Evolutionary conservation across 2,329 filamentous ascomycete species (phyloP), one percentile per base, ranked within the genome.

Genomic region (Scleromitrula shiraiana): DNA sequence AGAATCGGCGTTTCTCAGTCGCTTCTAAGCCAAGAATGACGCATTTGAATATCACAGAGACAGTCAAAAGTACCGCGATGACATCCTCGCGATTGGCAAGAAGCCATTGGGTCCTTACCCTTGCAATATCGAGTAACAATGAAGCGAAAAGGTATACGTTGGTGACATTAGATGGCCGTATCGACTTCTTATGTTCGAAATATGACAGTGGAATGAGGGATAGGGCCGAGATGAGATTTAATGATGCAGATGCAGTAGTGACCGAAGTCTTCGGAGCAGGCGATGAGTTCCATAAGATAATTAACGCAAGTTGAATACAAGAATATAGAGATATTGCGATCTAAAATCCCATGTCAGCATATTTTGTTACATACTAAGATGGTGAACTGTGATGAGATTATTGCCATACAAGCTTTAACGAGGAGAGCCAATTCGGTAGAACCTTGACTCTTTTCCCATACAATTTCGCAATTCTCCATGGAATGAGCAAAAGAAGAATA

Each of bases 21-120:
- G 51, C 50, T 45, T 62, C 60, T 2, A 60, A 36, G 7, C 57
- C 2, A 5, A 60, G 45, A 5, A 60, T 37, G 2, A 51, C 7
- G 5, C 54, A 22, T 41, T 59, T 61, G 6, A 59, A 27, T 12
- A 12, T 49, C n/a, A 60, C 30, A 5, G 37, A 53, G 4, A 43
- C 45, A 9, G 32, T n/a, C 8, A 53, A 52, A 0, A 59, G 22
- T 8, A 27, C 48, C 1, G 53, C 41, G n/a, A 59, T 53, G 8
- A 41, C 26, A 29, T 56, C 56, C 32, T 65, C 54, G 62, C 48
- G 30, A 9, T 29, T 29, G 7, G n/a, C 22, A 15, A 41, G 19
- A 1, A 61, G 43, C 30, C 44, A 59, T 15, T 56, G 27, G 2
- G 57, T 57, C n/a, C 58, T 41, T 2, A 42, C 40, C 40, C 54